Conservation (phyloP, 73 alveolate species). For the Paramecium tetraurelia region DNA sequence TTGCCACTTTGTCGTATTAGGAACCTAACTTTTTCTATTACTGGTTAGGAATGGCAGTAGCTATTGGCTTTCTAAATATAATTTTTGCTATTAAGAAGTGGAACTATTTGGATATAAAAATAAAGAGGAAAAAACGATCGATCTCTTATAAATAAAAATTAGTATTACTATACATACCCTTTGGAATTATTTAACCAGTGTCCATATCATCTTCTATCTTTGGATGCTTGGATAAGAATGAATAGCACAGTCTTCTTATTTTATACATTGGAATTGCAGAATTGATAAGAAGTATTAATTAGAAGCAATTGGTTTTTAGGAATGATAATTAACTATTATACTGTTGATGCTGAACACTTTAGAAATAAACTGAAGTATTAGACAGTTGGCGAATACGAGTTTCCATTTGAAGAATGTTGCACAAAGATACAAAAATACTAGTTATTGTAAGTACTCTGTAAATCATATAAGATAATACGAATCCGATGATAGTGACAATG, state of each 20-base stretch:
- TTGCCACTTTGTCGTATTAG: neutral
- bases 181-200: neutral
- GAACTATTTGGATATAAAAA: neutral
- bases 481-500: neutral
- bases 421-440: neutral
- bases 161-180: neutral
- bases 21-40: neutral
- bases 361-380: neutral
- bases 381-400: slow-evolving; percentile 9
- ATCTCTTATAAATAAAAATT: neutral
- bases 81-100: neutral
- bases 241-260: neutral
- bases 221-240: neutral
- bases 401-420: slow-evolving; percentile 26
- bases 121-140: neutral
- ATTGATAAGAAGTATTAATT: neutral
- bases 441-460: neutral
- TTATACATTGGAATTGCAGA: neutral
- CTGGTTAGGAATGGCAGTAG: neutral
- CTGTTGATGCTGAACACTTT: neutral
- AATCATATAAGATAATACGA: neutral
- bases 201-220: neutral
- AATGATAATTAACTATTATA: neutral
- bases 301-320: neutral
- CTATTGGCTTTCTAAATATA: neutral